Conservation (phyloP, 345 rosid species). For the Trapa bicornis region DNA sequence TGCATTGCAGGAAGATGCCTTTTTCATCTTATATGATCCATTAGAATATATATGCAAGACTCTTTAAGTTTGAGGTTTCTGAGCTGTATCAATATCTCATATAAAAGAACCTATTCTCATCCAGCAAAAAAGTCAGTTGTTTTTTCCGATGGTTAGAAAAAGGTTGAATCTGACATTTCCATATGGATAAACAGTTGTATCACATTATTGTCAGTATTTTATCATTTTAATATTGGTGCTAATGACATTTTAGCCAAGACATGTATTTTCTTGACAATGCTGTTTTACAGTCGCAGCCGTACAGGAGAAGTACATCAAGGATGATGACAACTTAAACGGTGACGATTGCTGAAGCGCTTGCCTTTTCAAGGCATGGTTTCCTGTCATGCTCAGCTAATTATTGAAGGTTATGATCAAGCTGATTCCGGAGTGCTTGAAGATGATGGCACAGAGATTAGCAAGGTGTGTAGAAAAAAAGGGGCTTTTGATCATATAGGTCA, state of each 20-base stretch:
- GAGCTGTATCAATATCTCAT: neutral
- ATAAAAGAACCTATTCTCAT: neutral
- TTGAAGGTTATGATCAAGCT: neutral
- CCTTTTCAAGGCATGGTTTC: neutral
- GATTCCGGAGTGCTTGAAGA: neutral
- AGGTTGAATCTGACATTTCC: neutral
- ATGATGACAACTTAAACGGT: constrained; percentile 20
- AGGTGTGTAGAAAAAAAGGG: neutral
- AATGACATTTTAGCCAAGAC: neutral
- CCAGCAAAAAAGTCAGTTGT: neutral
- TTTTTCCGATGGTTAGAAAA: neutral
- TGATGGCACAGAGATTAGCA: neutral
- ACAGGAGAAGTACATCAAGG: constrained; percentile 62
- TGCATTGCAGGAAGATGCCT: neutral
- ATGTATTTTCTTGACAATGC: constrained; percentile 28
- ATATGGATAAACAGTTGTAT: neutral
- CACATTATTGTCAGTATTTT: neutral
- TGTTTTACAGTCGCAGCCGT: constrained; percentile 45
- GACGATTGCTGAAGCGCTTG: neutral
- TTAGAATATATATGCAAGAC: neutral
- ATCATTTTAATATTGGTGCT: neutral
- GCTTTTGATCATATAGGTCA: neutral
- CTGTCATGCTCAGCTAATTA: neutral
- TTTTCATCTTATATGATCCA: neutral
- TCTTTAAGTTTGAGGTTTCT: neutral